Base-by-base conservation (phyloP, 2,329 filamentous ascomycete species). In the Xylariaceae sp. region DNA sequence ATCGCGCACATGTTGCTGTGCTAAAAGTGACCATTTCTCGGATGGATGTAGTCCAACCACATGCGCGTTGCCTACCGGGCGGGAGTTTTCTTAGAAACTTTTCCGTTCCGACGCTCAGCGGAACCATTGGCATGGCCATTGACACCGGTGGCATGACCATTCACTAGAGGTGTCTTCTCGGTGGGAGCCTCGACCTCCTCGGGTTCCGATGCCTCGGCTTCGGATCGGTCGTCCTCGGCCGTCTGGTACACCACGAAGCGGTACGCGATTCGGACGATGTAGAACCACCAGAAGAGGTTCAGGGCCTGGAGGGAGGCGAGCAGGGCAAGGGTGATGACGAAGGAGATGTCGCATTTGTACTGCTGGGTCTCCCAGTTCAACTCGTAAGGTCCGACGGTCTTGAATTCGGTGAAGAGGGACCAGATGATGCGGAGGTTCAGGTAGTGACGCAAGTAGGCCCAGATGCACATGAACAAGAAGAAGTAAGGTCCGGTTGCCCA, bases 401-500 rank as follows among this genome's bases (percentile, higher is more conserved):
- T 78, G 76, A 90, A 92, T 70, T 91, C 84, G 67, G 86, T 89
- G 69, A 92, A 83, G 62, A 92, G 82, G 42, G 88, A 89, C 74
- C 79, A 86, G 69, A 94, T 80, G 74, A 94, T 91, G 70, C 81
- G 80, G 54, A 93, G 80, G 77, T 93, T 93, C 72, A 92, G 80
- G 76, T 86, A 90, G 76, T 97, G 92, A 57, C 92, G 90, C 64
- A 93, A 79, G 78, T 97, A 97, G 70, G 91, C 86, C 92, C 92
- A 97, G 62, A 88, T 80, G 65, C 78, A 78, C 74, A 95, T 88
- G 78, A 96, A 97, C 67, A 88, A 66, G 71, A 83, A 84, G 75
- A 94, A 97, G 78, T 93, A 96, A 13, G 90, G 91, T 0, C 81
- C 85, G n/a, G 90, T 89, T 51, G 95, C 78, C 59, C 82, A 78